These are phyloP conservation scores for Arabidopsis thaliana DNA, from an alignment of 345 rosid species.

Conservation along the genomic window TAIR10.1 NC_003070.9:8124501-8125000, in stretches of 20 bases:
- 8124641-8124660: slow-evolving; percentile 89
- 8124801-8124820: slow-evolving; percentile 86
- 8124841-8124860: slow-evolving; percentile 57
- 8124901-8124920: neutral
- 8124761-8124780: slow-evolving; percentile 60
- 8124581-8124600: slow-evolving; percentile 84
- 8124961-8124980: neutral
- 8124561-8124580: slow-evolving; percentile 92
- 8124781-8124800: slow-evolving; percentile 56
- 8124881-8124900: slow-evolving; percentile 45
- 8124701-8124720: slow-evolving; percentile 74
- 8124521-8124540: slow-evolving; percentile 82
- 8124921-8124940: neutral
- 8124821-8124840: slow-evolving; percentile 81
- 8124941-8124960: slow-evolving; percentile 4
- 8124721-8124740: slow-evolving; percentile 77
- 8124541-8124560: slow-evolving; percentile 65
- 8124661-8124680: slow-evolving; percentile 79
- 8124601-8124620: slow-evolving; percentile 89
- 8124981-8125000: slow-evolving; percentile 2
- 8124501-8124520: slow-evolving; percentile 96
- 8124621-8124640: slow-evolving; percentile 87
- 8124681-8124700: slow-evolving; percentile 80
- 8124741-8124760: slow-evolving; percentile 93
- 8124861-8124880: slow-evolving; percentile 57